A percentile compares a stretch with the other conserved stretches of the same genome.
Evolutionary conservation across 1,139 yeast genomes (phyloP).

Genomic region (Suhomyces coccinellae): DNA sequence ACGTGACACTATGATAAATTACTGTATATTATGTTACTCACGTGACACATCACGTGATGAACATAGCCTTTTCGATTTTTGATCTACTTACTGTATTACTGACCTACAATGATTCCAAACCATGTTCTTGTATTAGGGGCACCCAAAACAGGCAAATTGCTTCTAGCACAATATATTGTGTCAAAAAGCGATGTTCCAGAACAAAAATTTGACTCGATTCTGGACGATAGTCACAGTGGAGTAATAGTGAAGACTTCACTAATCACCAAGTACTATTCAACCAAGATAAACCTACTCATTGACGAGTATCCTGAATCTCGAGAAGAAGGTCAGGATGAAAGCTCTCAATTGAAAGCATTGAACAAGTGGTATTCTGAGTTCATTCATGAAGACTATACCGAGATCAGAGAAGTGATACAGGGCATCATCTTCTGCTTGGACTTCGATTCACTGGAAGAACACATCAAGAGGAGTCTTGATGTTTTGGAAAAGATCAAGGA

Average conservation of each 20-base stretch:
- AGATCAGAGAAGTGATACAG: constrained; percentile 39
- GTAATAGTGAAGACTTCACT: constrained; percentile 31
- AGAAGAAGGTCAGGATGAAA: neutral
- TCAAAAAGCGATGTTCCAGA: constrained; percentile 11
- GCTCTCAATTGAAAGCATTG: constrained; percentile 19
- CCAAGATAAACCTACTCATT: constrained; percentile 33
- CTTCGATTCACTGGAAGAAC: constrained; percentile 18
- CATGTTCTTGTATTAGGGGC: constrained; percentile 42
- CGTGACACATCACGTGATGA: neutral
- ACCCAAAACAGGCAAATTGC: constrained; percentile 39
- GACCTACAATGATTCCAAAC: constrained; percentile 22
- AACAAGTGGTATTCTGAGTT: constrained; percentile 35
- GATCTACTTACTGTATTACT: neutral
- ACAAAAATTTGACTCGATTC: constrained; percentile 4
- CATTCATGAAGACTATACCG: constrained; percentile 30
- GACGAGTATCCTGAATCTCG: constrained; percentile 41
- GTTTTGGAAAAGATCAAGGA: constrained; percentile 32
- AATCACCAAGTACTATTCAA: constrained; percentile 35
- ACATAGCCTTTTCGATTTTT: neutral
- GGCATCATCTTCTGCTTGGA: constrained; percentile 41
- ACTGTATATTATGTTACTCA: too few species aligned
- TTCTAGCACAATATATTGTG: constrained; percentile 27
- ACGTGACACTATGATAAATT: too few species aligned
- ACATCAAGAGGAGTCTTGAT: constrained; percentile 19
- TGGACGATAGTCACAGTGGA: constrained; percentile 34